Evolutionary conservation across 2,329 filamentous ascomycete genomes (phyloP).

Genomic region (Scedosporium aurantiacum): DNA sequence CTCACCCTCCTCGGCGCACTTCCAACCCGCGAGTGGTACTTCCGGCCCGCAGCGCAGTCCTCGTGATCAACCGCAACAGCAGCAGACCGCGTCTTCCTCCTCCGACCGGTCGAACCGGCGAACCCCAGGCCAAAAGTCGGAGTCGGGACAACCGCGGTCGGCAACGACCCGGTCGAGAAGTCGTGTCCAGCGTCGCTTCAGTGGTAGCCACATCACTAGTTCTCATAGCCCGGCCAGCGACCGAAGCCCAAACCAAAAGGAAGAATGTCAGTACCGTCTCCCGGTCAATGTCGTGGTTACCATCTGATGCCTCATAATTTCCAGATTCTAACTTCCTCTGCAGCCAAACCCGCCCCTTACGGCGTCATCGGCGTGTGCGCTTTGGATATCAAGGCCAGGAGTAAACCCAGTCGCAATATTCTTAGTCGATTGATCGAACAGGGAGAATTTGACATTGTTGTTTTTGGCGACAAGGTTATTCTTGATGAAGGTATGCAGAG

Average conservation of each 20-base stretch:
- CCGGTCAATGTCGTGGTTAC: neutral
- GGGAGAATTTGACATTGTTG: conserved; percentile 88
- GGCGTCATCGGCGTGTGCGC: conserved; percentile 86
- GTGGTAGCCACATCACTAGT: conserved; percentile 70
- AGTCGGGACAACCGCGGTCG: conserved; percentile 20
- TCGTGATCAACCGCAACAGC: neutral
- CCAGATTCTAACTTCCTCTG: conserved; percentile 1
- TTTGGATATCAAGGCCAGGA: conserved; percentile 87
- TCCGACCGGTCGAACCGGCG: conserved; percentile 6
- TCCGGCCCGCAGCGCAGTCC: no score
- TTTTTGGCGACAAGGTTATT: conserved; percentile 98
- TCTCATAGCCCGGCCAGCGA: conserved; percentile 73
- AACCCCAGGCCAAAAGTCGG: neutral
- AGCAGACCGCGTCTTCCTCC: neutral
- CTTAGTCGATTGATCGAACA: conserved; percentile 84
- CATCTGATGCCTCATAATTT: neutral
- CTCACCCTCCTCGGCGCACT: neutral
- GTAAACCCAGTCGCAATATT: conserved; percentile 94
- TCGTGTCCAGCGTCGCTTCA: conserved; percentile 62
- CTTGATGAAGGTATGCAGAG: conserved; percentile 63
- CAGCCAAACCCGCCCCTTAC: conserved; percentile 45
- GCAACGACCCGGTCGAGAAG: conserved; percentile 53
- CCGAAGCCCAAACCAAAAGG: conserved; percentile 39
- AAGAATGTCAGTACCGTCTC: conserved; percentile 31
- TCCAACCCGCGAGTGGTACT: neutral